Base-by-base conservation (phyloP, 306 rosid genomes). In the Sicyos edulis region DNA sequence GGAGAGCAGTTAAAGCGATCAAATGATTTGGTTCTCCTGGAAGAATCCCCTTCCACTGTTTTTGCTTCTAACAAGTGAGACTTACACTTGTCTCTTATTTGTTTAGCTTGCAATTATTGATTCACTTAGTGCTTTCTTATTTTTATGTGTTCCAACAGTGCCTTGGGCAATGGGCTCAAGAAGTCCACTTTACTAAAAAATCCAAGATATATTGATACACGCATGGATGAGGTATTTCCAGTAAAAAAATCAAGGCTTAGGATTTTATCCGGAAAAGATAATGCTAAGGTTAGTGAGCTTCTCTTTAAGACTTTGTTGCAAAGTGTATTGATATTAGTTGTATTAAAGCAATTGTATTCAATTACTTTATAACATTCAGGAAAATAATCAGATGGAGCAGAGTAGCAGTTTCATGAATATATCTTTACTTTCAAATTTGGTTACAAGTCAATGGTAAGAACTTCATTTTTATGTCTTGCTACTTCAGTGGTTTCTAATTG, bases 181-280 rank as follows among this genome's bases (percentile, higher is more conserved):
- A 88, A 83, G 78, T 73, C 78, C 2, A 86, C 80, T 57, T 21
- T 67, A 71, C 78, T 78, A 26, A 83, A 70, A 83, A 67, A 66
- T n/a, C 96, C 91, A 16, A 78, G 85, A 81, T 86, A 86, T 71
- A 78, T 76, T 32, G 89, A 85, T 44, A 86, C 88, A 8, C 88
- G 88, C 0, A 84, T 92, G 78, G 88, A 88, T 81, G 96, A 86
- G 78, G 84, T 90, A 61, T 92, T 85, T 83, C 80, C 91, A 58
- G 79, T 79, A 13, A 89, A 82, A 83, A 82, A 82, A 26, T 78
- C 87, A 16, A 83, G 80, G 82, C 74, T 81, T 44, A 78, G 80
- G 37, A 81, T 71, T 73, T 53, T 55, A 57, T 74, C 81, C n/a
- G n/a, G n/a, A n/a, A n/a, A n/a, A n/a, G n/a, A n/a, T n/a, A n/a